Base-by-base conservation (phyloP, 441 rosid species). In the Pelargonium myrrhifolium region DNA sequence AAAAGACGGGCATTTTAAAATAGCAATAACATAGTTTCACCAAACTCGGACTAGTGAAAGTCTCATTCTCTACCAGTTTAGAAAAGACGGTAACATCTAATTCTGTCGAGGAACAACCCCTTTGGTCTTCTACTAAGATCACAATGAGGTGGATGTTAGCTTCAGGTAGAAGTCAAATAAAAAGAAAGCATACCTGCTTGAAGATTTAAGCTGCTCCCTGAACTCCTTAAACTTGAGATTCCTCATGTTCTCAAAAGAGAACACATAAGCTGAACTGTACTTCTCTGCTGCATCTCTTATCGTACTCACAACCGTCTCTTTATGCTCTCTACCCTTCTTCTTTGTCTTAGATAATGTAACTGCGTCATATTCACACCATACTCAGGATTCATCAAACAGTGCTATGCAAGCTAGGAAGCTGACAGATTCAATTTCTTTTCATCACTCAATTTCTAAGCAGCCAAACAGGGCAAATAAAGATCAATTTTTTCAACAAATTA, bases 271-370 rank as follows among this genome's bases (percentile, higher is more conserved):
- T 1, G 95, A 85, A 10, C 58, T 67, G 67, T 86, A 87, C 2
- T 63, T 80, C 24, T 94, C 98, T 0, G 74, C 86, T 28, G 95
- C 88, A 10, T 89, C 90, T 62, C 96, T 85, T 70, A 94, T 87
- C 18, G 87, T 67, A 72, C 78, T 82, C 0, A 92, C 86, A 45
- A 94, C 78, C n/a, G 53, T 0, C 72, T 94, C 98, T 67, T 94
- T 94, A 61, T 94, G 98, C 65, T 85, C 98, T 58, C 84, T 88
- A 39, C 99, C 99, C 77, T 94, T 94, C 88, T 89, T 94, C 89
- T 88, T 94, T 6, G 97, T 90, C 83, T 94, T 94, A 1, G 99
- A 86, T 64, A 94, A 71, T 15, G 99, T 86, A 73, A 94, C 98
- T 87, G 78, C 81, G 71, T 39, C 43, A 51, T 1, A 51, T 14